phyloP scores from a whole-genome alignment of 2,329 filamentous ascomycete species.

The Biscogniauxia marginata region DNA sequence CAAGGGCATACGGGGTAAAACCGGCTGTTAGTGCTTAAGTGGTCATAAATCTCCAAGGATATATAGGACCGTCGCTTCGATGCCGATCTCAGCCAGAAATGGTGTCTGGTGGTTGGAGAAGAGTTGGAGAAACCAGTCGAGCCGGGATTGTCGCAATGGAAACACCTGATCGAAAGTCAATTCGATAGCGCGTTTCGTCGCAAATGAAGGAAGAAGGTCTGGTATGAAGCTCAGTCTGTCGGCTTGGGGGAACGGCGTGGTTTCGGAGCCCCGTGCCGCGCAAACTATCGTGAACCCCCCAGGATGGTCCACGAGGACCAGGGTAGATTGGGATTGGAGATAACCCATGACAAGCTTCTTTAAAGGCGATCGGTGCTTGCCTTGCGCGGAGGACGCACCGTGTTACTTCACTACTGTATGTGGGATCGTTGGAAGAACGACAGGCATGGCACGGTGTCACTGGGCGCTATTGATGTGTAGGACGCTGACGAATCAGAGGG shows the following conservation, averaged over 20 bases:
- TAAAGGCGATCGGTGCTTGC: no score
- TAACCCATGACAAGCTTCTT: no score
- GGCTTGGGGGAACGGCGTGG: no score
- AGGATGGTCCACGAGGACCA: no score
- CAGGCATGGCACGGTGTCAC: background rate
- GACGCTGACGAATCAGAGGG: background rate
- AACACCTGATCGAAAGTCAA: background rate
- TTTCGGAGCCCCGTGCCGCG: no score
- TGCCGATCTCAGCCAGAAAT: conserved; percentile 19
- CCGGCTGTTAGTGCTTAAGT: conserved; percentile 18
- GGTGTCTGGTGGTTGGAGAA: conserved; percentile 15
- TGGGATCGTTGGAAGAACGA: background rate
- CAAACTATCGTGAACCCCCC: no score
- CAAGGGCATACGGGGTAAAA: conserved; percentile 23
- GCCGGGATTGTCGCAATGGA: background rate
- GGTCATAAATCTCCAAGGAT: conserved; percentile 16
- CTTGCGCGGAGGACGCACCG: no score
- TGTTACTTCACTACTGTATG: no score
- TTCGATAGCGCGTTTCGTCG: background rate
- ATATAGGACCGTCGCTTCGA: conserved; percentile 13
- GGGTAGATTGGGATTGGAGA: no score
- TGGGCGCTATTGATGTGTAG: background rate
- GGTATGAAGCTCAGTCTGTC: no score
- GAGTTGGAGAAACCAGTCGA: conserved; percentile 13
- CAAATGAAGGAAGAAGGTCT: no score